Base-by-base conservation (phyloP, 2,329 filamentous ascomycete genomes). In the Colletotrichum destructivum region DNA sequence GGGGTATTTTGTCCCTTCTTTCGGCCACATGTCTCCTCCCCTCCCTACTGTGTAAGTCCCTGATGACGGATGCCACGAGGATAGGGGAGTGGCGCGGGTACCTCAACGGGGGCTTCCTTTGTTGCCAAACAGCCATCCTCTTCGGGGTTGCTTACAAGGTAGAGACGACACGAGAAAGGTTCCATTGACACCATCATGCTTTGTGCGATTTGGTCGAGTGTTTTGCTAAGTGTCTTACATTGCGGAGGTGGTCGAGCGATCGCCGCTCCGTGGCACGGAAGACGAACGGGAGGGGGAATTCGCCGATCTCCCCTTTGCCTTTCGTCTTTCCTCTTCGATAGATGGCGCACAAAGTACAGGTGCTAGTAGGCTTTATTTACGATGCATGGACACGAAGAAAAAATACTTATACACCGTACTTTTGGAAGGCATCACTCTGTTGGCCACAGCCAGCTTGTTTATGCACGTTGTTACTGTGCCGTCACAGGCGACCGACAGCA, bases 1-100 rank as follows among this genome's bases (percentile, higher is more conserved):
- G 65, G 54, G 69, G 59, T 49, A 51, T 63, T 71, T 47, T 54
- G 60, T 69, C 69, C 47, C 69, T 59, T 69, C 65, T 72, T 59
- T 69, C 54, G 42, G 59, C 52, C 42, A 64, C 42, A 64, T 69
- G 31, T 2, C 31, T 35, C 31, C 7, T 55, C 26, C 26, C 26
- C 26, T 31, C 26, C 26, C 5, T 31, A 31, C 26, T 26, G 26
- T 26, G 26, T 26, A 26, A 26, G 26, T 26, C 26, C 62, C 40
- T 63, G 52, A 35, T 40, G 52, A 47, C 57, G 46, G 64, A 51
- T 71, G 65, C 59, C 64, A 71, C 57, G 65, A 49, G 59, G 46
- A 15, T 49, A 15, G 15, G 15, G 15, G 51, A 16, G 26, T 12
- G 12, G 52, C 7, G 35, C n/a, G 35, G n/a, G 18, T n/a, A n/a